A percentile compares a stretch with the other conserved stretches of the same genome.
Conservation (phyloP, 148 eudicot genomes). For the Camellia japonica region DNA sequence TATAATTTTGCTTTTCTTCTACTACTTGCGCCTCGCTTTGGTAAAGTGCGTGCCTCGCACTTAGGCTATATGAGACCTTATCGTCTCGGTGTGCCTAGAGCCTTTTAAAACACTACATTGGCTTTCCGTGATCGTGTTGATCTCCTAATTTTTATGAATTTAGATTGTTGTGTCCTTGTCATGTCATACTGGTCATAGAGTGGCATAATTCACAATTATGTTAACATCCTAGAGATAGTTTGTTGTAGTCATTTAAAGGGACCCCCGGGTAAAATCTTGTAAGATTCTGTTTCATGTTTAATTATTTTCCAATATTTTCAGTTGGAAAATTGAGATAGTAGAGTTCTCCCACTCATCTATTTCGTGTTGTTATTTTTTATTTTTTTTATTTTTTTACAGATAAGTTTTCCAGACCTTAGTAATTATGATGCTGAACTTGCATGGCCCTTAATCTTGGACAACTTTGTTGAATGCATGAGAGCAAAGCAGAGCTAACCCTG, state of each 20-base stretch:
- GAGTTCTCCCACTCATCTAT: too few relatives aligned
- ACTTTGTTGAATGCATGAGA: slow-evolving; percentile 90
- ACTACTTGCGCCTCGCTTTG: too few relatives aligned
- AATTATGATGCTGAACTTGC: slow-evolving; percentile 74
- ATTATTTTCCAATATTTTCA: not conserved
- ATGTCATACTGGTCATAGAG: not conserved
- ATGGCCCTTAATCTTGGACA: slow-evolving; percentile 93
- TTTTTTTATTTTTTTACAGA: slow-evolving; percentile 35
- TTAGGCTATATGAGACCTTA: too few relatives aligned
- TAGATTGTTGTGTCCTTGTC: too few relatives aligned
- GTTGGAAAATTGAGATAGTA: not conserved
- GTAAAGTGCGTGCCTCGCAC: too few relatives aligned
- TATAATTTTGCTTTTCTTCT: too few relatives aligned
- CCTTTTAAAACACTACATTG: too few relatives aligned
- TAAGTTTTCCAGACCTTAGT: slow-evolving; percentile 71
- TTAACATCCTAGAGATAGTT: not conserved
- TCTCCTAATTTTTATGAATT: too few relatives aligned
- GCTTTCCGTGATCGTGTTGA: too few relatives aligned
- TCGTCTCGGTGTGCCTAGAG: too few relatives aligned
- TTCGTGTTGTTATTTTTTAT: not conserved
- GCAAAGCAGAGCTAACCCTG: slow-evolving; percentile 45
- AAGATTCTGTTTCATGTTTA: not conserved
- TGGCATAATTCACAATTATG: not conserved
- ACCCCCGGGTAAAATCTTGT: not conserved
- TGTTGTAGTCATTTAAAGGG: not conserved